Evolutionary conservation across 164 flowering plant genomes (phyloP).

Genomic region (Houttuynia cordata): DNA sequence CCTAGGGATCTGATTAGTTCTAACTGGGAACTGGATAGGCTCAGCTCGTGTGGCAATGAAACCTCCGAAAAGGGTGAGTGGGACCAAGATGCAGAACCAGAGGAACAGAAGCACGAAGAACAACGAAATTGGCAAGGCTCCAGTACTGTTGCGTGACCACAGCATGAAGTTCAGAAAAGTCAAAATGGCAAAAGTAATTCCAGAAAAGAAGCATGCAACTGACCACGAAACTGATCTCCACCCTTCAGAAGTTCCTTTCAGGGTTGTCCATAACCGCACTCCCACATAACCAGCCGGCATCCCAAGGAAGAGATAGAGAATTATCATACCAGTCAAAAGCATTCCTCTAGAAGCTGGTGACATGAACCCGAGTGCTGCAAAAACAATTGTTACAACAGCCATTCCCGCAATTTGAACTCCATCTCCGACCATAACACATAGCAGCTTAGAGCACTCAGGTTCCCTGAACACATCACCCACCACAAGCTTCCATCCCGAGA

Average conservation of each 20-base stretch:
- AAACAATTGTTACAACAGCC: slow-evolving; percentile 25
- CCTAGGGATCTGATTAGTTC: slow-evolving; percentile 28
- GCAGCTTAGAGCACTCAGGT: slow-evolving; percentile 17
- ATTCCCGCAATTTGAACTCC: slow-evolving; percentile 27
- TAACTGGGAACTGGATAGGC: slow-evolving; percentile 19
- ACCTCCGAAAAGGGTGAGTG: slow-evolving; percentile 27
- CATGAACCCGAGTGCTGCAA: slow-evolving; percentile 30
- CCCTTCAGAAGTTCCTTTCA: slow-evolving; percentile 21
- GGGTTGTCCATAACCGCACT: slow-evolving; percentile 22
- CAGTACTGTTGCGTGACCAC: slow-evolving; percentile 28
- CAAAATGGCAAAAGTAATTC: slow-evolving; percentile 18
- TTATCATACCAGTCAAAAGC: slow-evolving; percentile 25
- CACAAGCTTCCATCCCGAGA: slow-evolving; percentile 58
- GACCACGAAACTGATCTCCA: slow-evolving; percentile 27
- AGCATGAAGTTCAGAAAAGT: slow-evolving; percentile 22
- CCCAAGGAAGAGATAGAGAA: slow-evolving; percentile 24
- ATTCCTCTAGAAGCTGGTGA: slow-evolving; percentile 30
- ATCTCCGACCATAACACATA: slow-evolving; percentile 25
- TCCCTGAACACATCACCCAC: slow-evolving; percentile 61
- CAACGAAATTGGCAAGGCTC: slow-evolving; percentile 23
- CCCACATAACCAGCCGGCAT: slow-evolving; percentile 24
- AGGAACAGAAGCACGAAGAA: slow-evolving; percentile 19
- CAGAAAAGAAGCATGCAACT: slow-evolving; percentile 24
- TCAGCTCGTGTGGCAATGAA: slow-evolving; percentile 21
- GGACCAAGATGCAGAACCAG: slow-evolving; percentile 31